These are phyloP conservation scores for Sanghuangporus baumii DNA, from an alignment of 1,284 basidiomycete species.

Conservation along the genomic window DNA sequence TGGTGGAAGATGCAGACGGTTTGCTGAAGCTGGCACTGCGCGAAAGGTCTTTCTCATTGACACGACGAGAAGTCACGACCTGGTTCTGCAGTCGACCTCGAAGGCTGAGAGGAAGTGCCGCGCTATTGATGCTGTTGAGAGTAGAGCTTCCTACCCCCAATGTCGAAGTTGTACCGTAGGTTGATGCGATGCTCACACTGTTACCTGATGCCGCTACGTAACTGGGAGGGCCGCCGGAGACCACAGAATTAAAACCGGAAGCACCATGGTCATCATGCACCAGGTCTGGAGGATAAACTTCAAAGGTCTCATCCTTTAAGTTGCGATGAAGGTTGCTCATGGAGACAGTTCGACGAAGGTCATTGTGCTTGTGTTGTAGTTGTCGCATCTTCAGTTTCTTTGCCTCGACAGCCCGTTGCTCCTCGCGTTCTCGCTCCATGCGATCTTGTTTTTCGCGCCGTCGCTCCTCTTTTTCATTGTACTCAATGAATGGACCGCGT, in stretches of 20 bases:
- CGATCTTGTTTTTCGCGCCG: conserved; percentile 55
- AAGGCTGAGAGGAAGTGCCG: conserved; percentile 47
- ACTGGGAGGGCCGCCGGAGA: conserved; percentile 43
- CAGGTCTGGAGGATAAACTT: conserved; percentile 36
- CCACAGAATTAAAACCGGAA: conserved; percentile 65
- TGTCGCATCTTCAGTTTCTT: conserved; percentile 33
- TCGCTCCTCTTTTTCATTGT: conserved; percentile 64
- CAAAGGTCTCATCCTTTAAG: conserved; percentile 33
- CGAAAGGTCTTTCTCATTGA: conserved; percentile 27
- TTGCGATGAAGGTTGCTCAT: conserved; percentile 69
- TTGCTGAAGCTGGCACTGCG: conserved; percentile 31
- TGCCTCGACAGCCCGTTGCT: conserved; percentile 33
- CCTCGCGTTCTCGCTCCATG: conserved; percentile 44
- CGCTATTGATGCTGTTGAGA: conserved; percentile 23
- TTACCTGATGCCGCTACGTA: conserved; percentile 93
- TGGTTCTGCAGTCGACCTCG: conserved; percentile 56
- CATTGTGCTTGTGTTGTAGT: conserved; percentile 42
- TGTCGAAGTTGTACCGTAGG: conserved; percentile 83
- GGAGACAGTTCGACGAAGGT: conserved; percentile 72
- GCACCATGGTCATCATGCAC: conserved; percentile 45
- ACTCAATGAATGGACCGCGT: conserved; percentile 66
- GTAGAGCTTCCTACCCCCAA: conserved; percentile 36
- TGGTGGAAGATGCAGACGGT: conserved; percentile 27
- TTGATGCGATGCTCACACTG: conserved; percentile 88
- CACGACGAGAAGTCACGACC: conserved; percentile 56